Conservation (phyloP, 352 stramenopile genomes). For the Globisporangium alternatum region DNA sequence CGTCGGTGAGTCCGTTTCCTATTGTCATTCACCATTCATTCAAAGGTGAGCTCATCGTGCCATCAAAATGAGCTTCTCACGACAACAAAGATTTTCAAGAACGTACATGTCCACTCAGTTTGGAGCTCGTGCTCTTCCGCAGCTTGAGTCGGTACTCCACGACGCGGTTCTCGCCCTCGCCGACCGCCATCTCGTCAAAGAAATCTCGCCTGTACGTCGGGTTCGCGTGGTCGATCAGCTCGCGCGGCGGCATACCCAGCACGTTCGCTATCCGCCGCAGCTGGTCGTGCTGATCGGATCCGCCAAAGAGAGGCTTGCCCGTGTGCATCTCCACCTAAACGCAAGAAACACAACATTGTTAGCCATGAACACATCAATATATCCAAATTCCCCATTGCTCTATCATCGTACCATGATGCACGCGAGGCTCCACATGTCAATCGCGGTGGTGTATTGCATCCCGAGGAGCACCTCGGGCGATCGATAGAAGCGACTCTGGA, state of each 20-base stretch:
- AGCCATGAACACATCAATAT: not conserved
- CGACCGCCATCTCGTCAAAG: constrained; percentile 85
- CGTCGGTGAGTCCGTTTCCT: constrained; percentile 35
- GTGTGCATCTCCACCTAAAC: constrained; percentile 94
- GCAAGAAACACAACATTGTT: not conserved
- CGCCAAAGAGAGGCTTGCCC: constrained; percentile 96
- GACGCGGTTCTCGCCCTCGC: constrained; percentile 50
- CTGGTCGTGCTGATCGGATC: constrained; percentile 95
- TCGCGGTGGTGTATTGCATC: constrained; percentile 76
- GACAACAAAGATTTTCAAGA: not conserved
- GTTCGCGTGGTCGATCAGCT: constrained; percentile 90
- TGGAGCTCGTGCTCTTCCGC: constrained; percentile 41
- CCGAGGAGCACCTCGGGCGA: constrained; percentile 87
- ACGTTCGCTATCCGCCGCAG: constrained; percentile 95
- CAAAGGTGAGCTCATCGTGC: not conserved
- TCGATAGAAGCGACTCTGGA: constrained; percentile 98
- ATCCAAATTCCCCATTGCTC: not conserved
- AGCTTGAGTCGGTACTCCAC: constrained; percentile 70
- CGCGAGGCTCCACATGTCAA: constrained; percentile 90
- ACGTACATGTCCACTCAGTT: constrained; percentile 32
- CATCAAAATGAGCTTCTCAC: not conserved
- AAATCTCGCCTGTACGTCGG: constrained; percentile 84
- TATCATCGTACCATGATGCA: constrained; percentile 59
- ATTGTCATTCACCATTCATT: constrained; percentile 4
- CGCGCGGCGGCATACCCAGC: constrained; percentile 91